Percentiles rank a stretch among this genome's conserved stretches.
Conservation (phyloP, 441 rosid species). For the Syzygium syzygioides region DNA sequence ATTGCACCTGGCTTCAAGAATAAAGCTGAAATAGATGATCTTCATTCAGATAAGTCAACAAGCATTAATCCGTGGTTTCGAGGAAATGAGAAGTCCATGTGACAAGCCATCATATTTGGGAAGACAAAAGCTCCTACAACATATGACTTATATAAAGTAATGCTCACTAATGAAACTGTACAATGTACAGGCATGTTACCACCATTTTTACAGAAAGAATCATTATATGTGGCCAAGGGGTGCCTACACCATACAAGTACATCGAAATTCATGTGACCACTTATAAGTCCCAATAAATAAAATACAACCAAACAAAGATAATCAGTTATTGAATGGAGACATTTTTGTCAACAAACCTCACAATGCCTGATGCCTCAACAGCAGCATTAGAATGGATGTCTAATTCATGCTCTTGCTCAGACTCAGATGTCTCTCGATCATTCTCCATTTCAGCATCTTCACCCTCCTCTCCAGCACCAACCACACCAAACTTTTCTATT, state of each 20-base stretch:
- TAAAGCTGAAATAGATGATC: not conserved
- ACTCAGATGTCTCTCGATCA: constrained; percentile 31
- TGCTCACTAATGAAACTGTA: not conserved
- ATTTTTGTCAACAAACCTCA: constrained; percentile 26
- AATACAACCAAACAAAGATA: not conserved
- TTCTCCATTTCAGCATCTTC: constrained; percentile 37
- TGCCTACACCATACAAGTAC: not conserved
- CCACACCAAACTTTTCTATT: constrained; percentile 6
- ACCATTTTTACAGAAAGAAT: not conserved
- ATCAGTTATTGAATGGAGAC: not conserved
- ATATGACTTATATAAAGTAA: not conserved
- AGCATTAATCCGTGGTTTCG: not conserved
- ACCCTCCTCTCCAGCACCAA: constrained; percentile 11
- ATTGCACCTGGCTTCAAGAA: not conserved
- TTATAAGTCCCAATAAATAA: not conserved
- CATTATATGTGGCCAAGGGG: not conserved
- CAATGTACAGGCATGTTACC: not conserved
- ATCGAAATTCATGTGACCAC: not conserved
- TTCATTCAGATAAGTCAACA: not conserved
- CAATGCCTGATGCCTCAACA: constrained; percentile 15
- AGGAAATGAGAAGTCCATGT: not conserved
- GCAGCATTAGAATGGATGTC: constrained; percentile 17
- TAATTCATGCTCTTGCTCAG: constrained; percentile 39
- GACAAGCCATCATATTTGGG: not conserved
- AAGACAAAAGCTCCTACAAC: not conserved